Base-by-base conservation (phyloP, 2,329 filamentous ascomycete genomes). In the Dryadomyces quercus-mongolicae region DNA sequence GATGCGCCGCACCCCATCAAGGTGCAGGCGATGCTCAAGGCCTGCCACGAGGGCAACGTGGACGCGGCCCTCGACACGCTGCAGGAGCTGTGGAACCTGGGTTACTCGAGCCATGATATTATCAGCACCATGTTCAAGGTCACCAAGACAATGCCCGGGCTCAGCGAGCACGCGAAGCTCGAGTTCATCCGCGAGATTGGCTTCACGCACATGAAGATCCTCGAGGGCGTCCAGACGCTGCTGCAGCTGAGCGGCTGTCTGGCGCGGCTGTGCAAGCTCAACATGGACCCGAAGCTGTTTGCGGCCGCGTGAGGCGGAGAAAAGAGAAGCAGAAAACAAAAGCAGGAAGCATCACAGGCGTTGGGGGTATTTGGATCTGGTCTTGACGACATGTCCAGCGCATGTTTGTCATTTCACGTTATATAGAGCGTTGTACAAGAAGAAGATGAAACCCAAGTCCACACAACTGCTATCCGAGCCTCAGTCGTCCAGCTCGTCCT, bases 101-200 rank as follows among this genome's bases (percentile, higher is more conserved):
- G 93, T 15, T 98, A 98, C 72, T 95, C 89, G n/a, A 94, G 89
- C 62, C 92, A 98, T 72, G 93, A 98, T 68, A 95, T 98, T 62
- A 94, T 98, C 69, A 94, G 87, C 71, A 98, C 92, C 58, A 98
- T 98, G 93, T 97, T 98, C 76, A 85, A 86, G 65, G 93, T 98
- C 57, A 97, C 93, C 48, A 98, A 97, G 75, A 94, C 90, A 1
- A 90, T 97, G 56, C 87, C 88, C 2, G 89, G 86, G 1, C 73
- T 98, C 55, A 93, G 89, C 61, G 93, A 98, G 71, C 90, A 97
- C 68, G 84, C 90, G 16, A 96, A 96, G 73, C 75, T 98, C 58
- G 92, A 97, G 67, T 98, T 97, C 63, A 95, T 97, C 72, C 92
- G 90, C 72, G 93, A 96, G 71, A 98, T 98, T 69, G 93, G 93